Base-by-base conservation (phyloP, 345 rosid species). In the Toxicodendron radicans region DNA sequence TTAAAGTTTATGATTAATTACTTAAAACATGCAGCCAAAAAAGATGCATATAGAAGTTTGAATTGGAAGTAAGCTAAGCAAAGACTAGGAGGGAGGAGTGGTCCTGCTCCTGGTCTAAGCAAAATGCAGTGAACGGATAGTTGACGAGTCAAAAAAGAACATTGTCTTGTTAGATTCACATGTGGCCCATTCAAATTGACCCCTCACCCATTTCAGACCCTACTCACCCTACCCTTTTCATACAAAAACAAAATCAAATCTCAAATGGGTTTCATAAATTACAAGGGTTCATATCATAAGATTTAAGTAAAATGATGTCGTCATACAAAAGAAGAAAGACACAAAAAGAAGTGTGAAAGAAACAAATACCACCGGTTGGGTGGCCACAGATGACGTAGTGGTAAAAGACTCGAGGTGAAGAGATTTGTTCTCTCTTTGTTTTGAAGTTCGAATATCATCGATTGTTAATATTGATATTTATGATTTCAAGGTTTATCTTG, bases 91-190 rank as follows among this genome's bases (percentile, higher is more conserved):
- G n/a, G n/a, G n/a, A n/a, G n/a, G n/a, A n/a, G n/a, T n/a, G n/a
- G n/a, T n/a, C 24, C 45, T 71, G 74, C 56, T 71, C 74, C 65
- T 59, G 53, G 46, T 51, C 30, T 11, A 48, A 10, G 18, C 18
- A 38, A 59, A 27, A 20, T 6, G 66, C 66, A 43, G 67, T 70
- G 43, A 60, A 56, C 68, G 21, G 51, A 41, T 63, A 27, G 23
- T 51, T 71, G 67, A 52, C 3, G 53, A 68, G 80, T 80, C 80
- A 78, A 78, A 60, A 65, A 58, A 61, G 53, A 17, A 5, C 30
- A 11, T 2, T 10, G 78, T 49, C 66, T 75, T 67, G 73, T 69
- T 80, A 21, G 83, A 45, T 68, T 83, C 82, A 78, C 82, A 63
- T 70, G 84, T 79, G 56, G 53, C 76, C 76, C 75, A 35, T 56